Conservation (phyloP, 176 grass and related monocot species). For the Carex pumila region DNA sequence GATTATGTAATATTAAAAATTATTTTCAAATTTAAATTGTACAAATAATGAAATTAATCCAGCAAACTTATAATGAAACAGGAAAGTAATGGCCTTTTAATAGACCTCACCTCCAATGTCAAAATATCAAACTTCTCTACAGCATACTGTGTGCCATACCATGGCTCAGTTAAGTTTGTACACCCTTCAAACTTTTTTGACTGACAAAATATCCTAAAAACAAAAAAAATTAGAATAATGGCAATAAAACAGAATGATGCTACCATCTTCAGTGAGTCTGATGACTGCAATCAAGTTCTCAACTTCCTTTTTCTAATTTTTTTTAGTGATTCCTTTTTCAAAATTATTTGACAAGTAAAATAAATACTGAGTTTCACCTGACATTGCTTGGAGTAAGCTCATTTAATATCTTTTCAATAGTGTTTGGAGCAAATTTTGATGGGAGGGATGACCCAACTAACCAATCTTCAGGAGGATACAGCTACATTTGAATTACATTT, state of each 20-base stretch:
- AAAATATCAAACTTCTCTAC: constrained; percentile 53
- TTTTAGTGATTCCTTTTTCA: neutral
- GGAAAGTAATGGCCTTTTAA: neutral
- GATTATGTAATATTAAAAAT: neutral
- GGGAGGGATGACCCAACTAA: constrained; percentile 56
- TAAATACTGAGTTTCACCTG: constrained; percentile 46
- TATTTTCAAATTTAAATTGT: constrained; percentile 4
- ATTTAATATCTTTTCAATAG: constrained; percentile 68
- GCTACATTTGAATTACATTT: constrained; percentile 24
- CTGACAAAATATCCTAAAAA: constrained; percentile 82
- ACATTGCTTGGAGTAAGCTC: constrained; percentile 80
- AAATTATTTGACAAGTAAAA: neutral
- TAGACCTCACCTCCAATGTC: constrained; percentile 42
- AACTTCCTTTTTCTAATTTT: neutral
- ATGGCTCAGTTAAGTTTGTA: constrained; percentile 69
- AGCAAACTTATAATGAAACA: neutral
- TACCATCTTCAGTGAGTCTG: no score
- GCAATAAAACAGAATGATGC: constrained; percentile 1
- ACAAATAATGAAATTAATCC: constrained; percentile 7
- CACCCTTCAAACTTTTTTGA: constrained; percentile 72
- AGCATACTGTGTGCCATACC: constrained; percentile 79
- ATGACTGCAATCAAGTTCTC: neutral
- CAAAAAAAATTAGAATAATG: neutral
- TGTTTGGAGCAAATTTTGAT: constrained; percentile 66
- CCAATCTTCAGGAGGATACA: constrained; percentile 95